A percentile compares a stretch with the other conserved stretches of the same genome.
Evolutionary conservation across 192 early-diverging fungal species (phyloP).

Genomic region (Haplosporangium gracile): DNA sequence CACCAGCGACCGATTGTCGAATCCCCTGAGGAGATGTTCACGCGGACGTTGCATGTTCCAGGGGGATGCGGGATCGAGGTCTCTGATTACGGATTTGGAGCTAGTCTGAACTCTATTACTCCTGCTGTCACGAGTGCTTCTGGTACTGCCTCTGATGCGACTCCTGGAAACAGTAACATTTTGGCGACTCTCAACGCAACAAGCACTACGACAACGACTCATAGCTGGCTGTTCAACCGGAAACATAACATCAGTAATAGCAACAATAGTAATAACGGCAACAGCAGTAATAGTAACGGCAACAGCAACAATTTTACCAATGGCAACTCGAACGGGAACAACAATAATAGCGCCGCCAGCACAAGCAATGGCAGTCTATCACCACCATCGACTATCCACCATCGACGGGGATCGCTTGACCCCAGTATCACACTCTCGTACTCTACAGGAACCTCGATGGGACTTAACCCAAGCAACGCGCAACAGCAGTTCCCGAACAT

Average conservation of each 20-base stretch:
- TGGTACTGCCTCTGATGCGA: not conserved
- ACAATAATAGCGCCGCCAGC: not conserved
- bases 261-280: not conserved
- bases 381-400: constrained; percentile 8
- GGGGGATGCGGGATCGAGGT: constrained; percentile 20
- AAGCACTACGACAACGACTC: not conserved
- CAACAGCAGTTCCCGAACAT: constrained; percentile 11
- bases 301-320: not conserved
- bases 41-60: constrained; percentile 18
- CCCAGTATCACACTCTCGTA: constrained; percentile 5
- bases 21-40: constrained; percentile 8
- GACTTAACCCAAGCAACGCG: not conserved
- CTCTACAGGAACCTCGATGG: constrained; percentile 13
- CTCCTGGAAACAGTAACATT: not conserved
- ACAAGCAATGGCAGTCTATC: constrained; percentile 5
- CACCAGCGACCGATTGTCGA: constrained; percentile 7
- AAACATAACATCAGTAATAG: not conserved
- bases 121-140: not conserved
- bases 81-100: not conserved
- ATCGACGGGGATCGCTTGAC: constrained; percentile 29
- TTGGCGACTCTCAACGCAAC: not conserved
- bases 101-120: not conserved
- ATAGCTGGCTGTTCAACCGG: constrained; percentile 2
- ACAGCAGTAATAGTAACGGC: not conserved
- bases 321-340: not conserved